A percentile compares a stretch with the other conserved stretches of the same genome.
These are phyloP conservation scores for Hypoxylon sp. DNA, from an alignment of 2,329 filamentous ascomycete species.

Conservation along the genomic window DNA sequence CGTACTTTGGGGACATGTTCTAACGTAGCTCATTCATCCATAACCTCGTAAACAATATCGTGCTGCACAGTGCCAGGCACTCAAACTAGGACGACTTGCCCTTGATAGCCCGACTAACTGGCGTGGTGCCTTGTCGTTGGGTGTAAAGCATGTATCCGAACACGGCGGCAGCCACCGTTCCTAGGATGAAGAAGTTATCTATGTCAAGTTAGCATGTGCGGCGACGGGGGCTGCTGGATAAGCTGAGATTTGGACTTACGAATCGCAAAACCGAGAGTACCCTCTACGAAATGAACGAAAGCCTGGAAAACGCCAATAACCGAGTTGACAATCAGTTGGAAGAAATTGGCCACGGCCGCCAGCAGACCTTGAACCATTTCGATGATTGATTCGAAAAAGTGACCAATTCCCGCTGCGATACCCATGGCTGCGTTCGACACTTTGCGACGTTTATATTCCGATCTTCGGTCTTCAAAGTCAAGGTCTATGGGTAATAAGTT, in stretches of 20 bases:
- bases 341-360: conserved; percentile 43
- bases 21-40: background rate
- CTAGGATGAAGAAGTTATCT: conserved; percentile 56
- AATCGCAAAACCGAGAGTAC: conserved; percentile 53
- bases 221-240: background rate
- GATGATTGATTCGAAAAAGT: conserved; percentile 49
- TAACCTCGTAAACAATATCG: background rate
- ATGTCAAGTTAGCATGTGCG: conserved; percentile 14
- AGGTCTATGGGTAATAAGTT: background rate
- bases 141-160: conserved; percentile 52
- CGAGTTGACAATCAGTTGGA: conserved; percentile 46
- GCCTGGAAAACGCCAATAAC: conserved; percentile 46
- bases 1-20: background rate
- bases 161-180: conserved; percentile 51
- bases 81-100: conserved; percentile 39
- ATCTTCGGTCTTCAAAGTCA: background rate
- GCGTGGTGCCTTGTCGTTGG: conserved; percentile 50
- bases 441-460: background rate
- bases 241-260: conserved; percentile 46
- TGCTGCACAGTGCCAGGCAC: background rate
- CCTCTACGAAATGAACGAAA: conserved; percentile 51
- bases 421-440: conserved; percentile 45
- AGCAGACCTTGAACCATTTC: conserved; percentile 47
- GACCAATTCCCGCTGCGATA: conserved; percentile 52
- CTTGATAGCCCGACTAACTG: conserved; percentile 49